A percentile compares a stretch with the other conserved stretches of the same genome.
Conservation (phyloP, 2,329 filamentous ascomycete genomes). For the Pseudocercospora macadamiae region DNA sequence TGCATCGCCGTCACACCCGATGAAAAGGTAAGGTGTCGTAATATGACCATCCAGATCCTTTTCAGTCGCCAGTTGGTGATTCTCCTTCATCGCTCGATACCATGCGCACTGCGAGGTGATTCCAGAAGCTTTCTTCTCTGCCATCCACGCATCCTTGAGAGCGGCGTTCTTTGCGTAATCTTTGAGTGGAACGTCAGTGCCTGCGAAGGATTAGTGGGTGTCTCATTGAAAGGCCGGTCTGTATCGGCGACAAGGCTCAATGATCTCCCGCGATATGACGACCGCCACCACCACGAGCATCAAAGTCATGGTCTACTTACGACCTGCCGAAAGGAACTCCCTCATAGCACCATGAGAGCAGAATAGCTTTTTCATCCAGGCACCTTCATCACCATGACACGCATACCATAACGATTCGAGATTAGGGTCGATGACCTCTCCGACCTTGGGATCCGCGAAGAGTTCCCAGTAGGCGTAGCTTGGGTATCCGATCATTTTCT, state of each 20-base stretch:
- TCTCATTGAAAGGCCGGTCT: too few relatives aligned
- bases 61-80: constrained; percentile 32
- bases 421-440: constrained; percentile 38
- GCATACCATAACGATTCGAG: constrained; percentile 29
- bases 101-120: constrained; percentile 41
- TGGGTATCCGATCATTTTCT: constrained; percentile 43
- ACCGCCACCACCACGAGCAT: too few relatives aligned
- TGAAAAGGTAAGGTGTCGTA: constrained; percentile 41
- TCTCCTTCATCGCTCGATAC: constrained; percentile 37
- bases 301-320: too few relatives aligned
- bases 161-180: constrained; percentile 39
- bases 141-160: constrained; percentile 41
- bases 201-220: too few relatives aligned
- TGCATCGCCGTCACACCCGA: constrained; percentile 35
- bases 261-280: too few relatives aligned
- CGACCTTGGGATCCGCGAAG: constrained; percentile 38
- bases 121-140: constrained; percentile 35
- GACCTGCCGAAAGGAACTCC: constrained; percentile 23
- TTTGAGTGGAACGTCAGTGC: constrained; percentile 35
- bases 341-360: constrained; percentile 43
- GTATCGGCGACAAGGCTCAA: too few relatives aligned
- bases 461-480: constrained; percentile 49
- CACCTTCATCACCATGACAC: constrained; percentile 26
- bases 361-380: constrained; percentile 41
- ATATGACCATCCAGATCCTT: constrained; percentile 25